These are phyloP conservation scores for Tricholoma flavovirens DNA, from an alignment of 768 basidiomycete species.

Conservation along the genomic window DNA sequence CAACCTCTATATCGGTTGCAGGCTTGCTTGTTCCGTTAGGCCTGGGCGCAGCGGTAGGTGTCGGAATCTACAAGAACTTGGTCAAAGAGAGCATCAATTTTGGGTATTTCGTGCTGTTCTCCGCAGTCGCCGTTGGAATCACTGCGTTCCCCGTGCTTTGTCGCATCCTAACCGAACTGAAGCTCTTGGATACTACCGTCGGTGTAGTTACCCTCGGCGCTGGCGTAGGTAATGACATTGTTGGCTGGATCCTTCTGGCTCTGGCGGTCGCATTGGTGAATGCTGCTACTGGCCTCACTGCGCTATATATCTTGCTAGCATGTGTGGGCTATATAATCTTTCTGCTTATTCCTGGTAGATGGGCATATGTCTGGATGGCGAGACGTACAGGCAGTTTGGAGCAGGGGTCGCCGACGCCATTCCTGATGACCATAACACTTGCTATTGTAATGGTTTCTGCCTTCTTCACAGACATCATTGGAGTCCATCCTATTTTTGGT, in stretches of 20 bases:
- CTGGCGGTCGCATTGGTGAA: constrained; percentile 82
- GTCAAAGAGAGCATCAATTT: constrained; percentile 52
- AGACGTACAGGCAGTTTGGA: constrained; percentile 67
- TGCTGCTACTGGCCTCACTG: constrained; percentile 64
- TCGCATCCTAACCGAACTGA: constrained; percentile 78
- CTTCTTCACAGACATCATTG: constrained; percentile 86
- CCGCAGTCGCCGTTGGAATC: constrained; percentile 76
- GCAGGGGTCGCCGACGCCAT: constrained; percentile 60
- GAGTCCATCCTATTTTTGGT: constrained; percentile 68
- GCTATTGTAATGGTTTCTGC: constrained; percentile 67
- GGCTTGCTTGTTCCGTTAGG: constrained; percentile 79
- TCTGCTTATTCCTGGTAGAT: constrained; percentile 58
- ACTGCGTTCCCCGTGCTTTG: constrained; percentile 81
- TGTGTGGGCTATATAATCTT: constrained; percentile 61
- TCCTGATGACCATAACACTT: constrained; percentile 79
- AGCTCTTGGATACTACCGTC: constrained; percentile 80
- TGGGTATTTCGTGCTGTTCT: constrained; percentile 82
- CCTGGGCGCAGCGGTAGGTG: constrained; percentile 66
- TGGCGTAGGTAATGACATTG: constrained; percentile 70
- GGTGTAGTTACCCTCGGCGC: constrained; percentile 79
- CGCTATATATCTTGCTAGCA: constrained; percentile 74
- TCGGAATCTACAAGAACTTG: constrained; percentile 73
- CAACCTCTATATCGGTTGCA: constrained; percentile 53
- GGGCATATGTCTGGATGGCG: constrained; percentile 62
- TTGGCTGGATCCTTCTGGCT: constrained; percentile 84